phyloP scores from a whole-genome alignment of 176 grass and related monocot species.

The Ensete glaucum region DNA sequence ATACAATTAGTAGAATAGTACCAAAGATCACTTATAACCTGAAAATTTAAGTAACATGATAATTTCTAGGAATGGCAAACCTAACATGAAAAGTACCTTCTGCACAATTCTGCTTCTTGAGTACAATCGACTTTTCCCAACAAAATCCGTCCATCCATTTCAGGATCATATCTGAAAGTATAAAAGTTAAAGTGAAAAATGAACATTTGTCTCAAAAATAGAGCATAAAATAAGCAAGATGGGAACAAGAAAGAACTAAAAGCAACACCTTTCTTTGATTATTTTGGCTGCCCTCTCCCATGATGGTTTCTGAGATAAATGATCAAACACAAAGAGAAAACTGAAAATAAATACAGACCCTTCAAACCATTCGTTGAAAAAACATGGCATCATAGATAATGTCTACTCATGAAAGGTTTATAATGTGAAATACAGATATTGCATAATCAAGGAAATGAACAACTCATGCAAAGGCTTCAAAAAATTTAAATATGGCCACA shows the following conservation, averaged over 20 bases:
- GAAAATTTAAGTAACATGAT: background rate
- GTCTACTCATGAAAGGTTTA: background rate
- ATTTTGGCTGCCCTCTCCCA: conserved; percentile 90
- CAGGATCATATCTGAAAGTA: conserved; percentile 82
- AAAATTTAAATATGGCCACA: too few species aligned
- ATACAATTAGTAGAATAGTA: background rate
- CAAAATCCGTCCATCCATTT: conserved; percentile 89
- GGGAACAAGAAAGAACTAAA: background rate
- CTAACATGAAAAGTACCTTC: conserved; percentile 43
- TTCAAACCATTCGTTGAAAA: background rate
- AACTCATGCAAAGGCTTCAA: too few species aligned
- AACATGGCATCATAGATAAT: background rate
- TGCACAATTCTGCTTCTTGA: conserved; percentile 57
- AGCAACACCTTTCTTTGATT: conserved; percentile 75
- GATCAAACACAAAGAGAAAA: conserved; percentile 3
- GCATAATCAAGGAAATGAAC: too few species aligned
- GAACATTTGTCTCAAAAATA: conserved; percentile 2
- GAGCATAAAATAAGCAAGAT: background rate
- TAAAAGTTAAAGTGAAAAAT: background rate
- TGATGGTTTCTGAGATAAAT: conserved; percentile 75
- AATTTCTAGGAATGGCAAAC: conserved; percentile 1
- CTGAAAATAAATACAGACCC: background rate
- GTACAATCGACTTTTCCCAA: conserved; percentile 87
- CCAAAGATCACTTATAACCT: background rate
- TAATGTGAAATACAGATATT: too few species aligned